phyloP scores from a whole-genome alignment of 768 basidiomycete genomes.

The Termitomyces sp. region DNA sequence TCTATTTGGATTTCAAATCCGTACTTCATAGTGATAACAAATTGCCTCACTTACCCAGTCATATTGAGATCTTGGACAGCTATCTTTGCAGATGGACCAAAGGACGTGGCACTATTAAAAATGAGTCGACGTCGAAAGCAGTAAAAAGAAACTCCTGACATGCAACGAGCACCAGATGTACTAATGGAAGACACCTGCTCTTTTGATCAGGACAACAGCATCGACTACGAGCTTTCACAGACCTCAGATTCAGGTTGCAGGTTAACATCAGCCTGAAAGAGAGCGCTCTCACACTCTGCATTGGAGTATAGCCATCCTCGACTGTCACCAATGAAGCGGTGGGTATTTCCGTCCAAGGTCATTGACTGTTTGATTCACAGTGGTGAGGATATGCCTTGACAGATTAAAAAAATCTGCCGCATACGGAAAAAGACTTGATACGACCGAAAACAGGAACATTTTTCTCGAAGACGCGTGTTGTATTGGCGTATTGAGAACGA shows the following conservation, averaged over 20 bases:
- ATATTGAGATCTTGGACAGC: conserved; percentile 42
- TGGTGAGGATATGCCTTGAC: background rate
- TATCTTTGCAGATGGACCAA: conserved; percentile 53
- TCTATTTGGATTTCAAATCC: conserved; percentile 23
- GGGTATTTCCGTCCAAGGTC: conserved; percentile 27
- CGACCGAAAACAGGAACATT: conserved; percentile 33
- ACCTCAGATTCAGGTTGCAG: conserved; percentile 40
- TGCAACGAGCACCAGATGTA: conserved; percentile 42
- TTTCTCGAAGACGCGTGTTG: conserved; percentile 30
- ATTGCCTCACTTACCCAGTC: conserved; percentile 34
- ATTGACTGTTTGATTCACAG: conserved; percentile 28
- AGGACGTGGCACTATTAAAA: conserved; percentile 49
- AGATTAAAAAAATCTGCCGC: conserved; percentile 12
- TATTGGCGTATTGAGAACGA: conserved; percentile 37
- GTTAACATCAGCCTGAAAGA: conserved; percentile 45
- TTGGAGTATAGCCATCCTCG: conserved; percentile 49
- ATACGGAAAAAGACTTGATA: conserved; percentile 49
- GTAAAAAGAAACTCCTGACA: conserved; percentile 35
- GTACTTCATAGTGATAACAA: background rate
- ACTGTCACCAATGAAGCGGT: conserved; percentile 49
- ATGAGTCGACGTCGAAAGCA: background rate
- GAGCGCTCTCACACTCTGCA: conserved; percentile 8
- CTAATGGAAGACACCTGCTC: conserved; percentile 52
- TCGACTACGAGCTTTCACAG: conserved; percentile 9
- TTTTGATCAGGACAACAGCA: background rate